A percentile compares a stretch with the other conserved stretches of the same genome.
Evolutionary conservation across 2,329 filamentous ascomycete genomes (phyloP).

Genomic region (Aspergillus candidus): DNA sequence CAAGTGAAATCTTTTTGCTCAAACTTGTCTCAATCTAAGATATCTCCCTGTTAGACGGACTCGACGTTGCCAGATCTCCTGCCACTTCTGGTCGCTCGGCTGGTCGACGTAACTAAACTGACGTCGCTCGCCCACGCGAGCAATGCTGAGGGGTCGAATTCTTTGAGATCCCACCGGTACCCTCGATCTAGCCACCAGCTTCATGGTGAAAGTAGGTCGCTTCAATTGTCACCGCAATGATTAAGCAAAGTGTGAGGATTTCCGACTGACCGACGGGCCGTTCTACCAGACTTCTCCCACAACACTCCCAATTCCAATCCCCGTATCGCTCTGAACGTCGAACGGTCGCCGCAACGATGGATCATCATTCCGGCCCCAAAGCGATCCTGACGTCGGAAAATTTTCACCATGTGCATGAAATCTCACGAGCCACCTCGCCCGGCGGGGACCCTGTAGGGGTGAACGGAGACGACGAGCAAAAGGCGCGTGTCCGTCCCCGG

Average conservation of each 20-base stretch:
- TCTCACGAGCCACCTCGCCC: conserved; percentile 81
- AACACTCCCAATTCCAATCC: conserved; percentile 15
- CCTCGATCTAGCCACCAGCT: conserved; percentile 14
- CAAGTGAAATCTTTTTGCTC: background rate
- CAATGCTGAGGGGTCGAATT: conserved; percentile 20
- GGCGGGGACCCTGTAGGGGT: conserved; percentile 49
- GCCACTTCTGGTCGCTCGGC: conserved; percentile 11
- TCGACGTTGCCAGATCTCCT: conserved; percentile 2
- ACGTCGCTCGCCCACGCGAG: conserved; percentile 22
- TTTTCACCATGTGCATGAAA: conserved; percentile 52
- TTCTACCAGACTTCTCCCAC: conserved; percentile 22
- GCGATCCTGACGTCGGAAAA: conserved; percentile 34
- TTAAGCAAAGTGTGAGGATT: background rate
- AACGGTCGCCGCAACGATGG: conserved; percentile 27
- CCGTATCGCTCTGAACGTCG: conserved; percentile 12
- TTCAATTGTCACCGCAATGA: background rate
- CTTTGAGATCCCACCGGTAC: conserved; percentile 18
- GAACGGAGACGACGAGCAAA: conserved; percentile 50
- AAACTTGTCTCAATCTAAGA: background rate
- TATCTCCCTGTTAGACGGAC: background rate
- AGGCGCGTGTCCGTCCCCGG: conserved; percentile 68
- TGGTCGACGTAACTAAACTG: conserved; percentile 5
- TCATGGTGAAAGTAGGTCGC: conserved; percentile 16
- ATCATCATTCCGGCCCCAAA: conserved; percentile 29
- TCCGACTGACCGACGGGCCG: conserved; percentile 20